Evolutionary conservation across 176 grass and related monocot species (phyloP), one percentile per base, ranked within the genome.

Genomic region (Oryza australiensis): DNA sequence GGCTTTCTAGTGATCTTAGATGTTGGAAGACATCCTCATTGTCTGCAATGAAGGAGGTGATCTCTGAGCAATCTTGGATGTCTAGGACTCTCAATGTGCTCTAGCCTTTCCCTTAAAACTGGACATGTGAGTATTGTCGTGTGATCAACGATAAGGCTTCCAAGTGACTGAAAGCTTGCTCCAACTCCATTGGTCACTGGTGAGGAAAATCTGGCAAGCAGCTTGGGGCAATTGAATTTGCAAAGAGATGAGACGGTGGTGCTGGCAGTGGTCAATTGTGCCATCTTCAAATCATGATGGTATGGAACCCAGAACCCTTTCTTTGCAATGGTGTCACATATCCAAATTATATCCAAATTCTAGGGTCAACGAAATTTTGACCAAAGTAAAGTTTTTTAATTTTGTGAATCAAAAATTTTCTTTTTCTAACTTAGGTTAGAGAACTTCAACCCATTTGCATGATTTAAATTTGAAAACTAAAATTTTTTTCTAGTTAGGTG

Each of bases 261-360:
- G 18, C 57, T 74, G 66, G 28, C 48, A 62, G 65, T 75, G 66
- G 74, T 69, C 3, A 26, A 26, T 42, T 76, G 62, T 74, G 65
- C 64, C 66, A 64, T 74, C 63, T 80, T 88, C 18, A 66, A 51
- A 65, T 89, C 79, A 72, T 86, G 66, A 30, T 86, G 73, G 73
- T 89, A 83, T 75, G 90, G 86, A 40, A 89, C 46, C 82, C 83
- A 92, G 51, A 89, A 89, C 34, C 90, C 86, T 62, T 86, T 70
- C 66, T 63, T 83, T 88, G 68, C 60, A 73, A 42, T n/a, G n/a
- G n/a, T n/a, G n/a, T n/a, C n/a, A n/a, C n/a, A n/a, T n/a, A n/a
- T n/a, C n/a, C n/a, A n/a, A n/a, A n/a, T n/a, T n/a, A n/a, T n/a
- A n/a, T n/a, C n/a, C n/a, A n/a, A n/a, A n/a, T n/a, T n/a, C n/a